These are phyloP conservation scores for Chiua virens DNA, from an alignment of 768 basidiomycete species.

Conservation along the genomic window DNA sequence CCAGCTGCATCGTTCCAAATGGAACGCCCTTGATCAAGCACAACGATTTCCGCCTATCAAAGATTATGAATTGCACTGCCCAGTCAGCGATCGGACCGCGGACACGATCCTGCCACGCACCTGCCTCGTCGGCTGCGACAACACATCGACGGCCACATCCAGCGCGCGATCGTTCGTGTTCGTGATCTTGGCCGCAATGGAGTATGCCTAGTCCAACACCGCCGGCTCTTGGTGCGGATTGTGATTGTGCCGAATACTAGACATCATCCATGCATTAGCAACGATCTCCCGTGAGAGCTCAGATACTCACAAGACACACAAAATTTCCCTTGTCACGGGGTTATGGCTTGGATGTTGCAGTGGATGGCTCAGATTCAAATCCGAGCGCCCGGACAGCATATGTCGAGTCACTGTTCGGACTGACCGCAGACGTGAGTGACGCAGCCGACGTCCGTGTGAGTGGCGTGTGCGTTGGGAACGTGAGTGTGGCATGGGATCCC, in stretches of 20 bases:
- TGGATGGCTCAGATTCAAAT: conserved; percentile 73
- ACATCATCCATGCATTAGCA: conserved; percentile 1
- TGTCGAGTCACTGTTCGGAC: too few relatives aligned
- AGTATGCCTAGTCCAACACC: too few relatives aligned
- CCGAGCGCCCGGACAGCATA: conserved; percentile 66
- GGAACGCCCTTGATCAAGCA: conserved; percentile 45
- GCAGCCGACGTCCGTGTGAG: too few relatives aligned
- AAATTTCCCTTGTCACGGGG: too few relatives aligned
- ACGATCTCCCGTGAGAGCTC: not conserved
- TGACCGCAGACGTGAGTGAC: too few relatives aligned
- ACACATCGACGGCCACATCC: conserved; percentile 60
- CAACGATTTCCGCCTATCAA: conserved; percentile 54
- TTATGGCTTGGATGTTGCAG: conserved; percentile 90
- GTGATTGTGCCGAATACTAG: conserved; percentile 67
- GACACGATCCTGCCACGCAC: conserved; percentile 37
- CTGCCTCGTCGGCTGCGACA: conserved; percentile 81
- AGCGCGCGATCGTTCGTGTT: conserved; percentile 65
- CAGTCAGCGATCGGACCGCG: not conserved
- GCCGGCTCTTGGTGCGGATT: too few relatives aligned
- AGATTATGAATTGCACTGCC: conserved; percentile 57
- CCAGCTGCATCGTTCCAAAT: conserved; percentile 57
- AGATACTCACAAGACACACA: conserved; percentile 46
- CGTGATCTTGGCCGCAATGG: too few relatives aligned
- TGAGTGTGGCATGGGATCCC: too few relatives aligned
- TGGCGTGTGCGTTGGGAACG: too few relatives aligned